A percentile compares a stretch with the other conserved stretches of the same genome.
phyloP scores from a whole-genome alignment of 1,284 basidiomycete genomes.

The Chiua sp. region DNA sequence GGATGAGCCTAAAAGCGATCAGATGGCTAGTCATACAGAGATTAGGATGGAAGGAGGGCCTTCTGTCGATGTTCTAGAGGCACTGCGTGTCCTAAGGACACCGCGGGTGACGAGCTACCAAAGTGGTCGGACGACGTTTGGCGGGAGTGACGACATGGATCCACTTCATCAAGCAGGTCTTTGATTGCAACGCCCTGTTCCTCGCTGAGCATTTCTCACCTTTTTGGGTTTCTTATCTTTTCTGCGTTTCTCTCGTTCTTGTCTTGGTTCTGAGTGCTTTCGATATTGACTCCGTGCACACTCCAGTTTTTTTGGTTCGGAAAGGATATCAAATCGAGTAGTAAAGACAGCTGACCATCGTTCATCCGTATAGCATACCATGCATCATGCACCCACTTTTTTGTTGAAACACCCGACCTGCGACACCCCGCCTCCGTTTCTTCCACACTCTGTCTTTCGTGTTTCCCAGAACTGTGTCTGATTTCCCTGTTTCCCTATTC shows the following conservation, averaged over 20 bases:
- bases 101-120: conserved; percentile 13
- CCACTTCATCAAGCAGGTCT: conserved; percentile 12
- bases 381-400: not conserved
- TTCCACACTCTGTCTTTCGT: not conserved
- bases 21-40: not conserved
- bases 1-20: not conserved
- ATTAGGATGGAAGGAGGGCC: not conserved
- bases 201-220: not conserved
- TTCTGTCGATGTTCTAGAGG: conserved; percentile 19
- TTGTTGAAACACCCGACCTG: not conserved
- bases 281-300: conserved; percentile 7
- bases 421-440: conserved; percentile 14
- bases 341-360: conserved; percentile 6
- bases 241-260: not conserved
- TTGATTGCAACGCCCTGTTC: conserved; percentile 4
- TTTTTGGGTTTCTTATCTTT: no score
- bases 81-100: conserved; percentile 15
- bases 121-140: conserved; percentile 35
- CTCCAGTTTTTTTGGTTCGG: conserved; percentile 14
- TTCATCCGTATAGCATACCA: conserved; percentile 24
- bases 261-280: conserved; percentile 13
- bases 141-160: conserved; percentile 34
- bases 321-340: conserved; percentile 9
- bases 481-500: not conserved
- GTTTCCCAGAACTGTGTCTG: not conserved